Base-by-base conservation (phyloP, 805 yeast species). In the Candida odintsovae region DNA sequence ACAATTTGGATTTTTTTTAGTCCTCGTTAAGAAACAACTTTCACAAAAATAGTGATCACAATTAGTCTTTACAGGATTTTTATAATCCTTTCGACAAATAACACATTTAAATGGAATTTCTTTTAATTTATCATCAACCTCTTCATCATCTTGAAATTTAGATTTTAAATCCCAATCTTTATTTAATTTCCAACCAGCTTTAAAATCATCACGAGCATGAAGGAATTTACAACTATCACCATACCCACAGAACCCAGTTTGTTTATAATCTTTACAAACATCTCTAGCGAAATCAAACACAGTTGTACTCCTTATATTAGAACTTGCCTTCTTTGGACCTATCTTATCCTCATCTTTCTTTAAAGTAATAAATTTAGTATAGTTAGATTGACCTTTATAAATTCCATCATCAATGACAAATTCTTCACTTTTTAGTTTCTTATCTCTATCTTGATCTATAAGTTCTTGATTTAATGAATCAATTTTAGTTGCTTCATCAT, bases 151-250 rank as follows among this genome's bases (percentile, higher is more conserved):
- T n/a, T n/a, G n/a, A 20, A 51, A 56, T 3, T 41, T 48, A 1
- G 50, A 28, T 18, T 42, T 29, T 3, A 64, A 48, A 44, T 83
- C 84, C 96, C 96, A 87, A 40, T 87, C 95, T 48, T 72, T 72
- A 23, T 74, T 76, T 7, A 83, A 62, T 48, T 83, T 80, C 78
- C 82, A 79, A 26, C 83, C 86, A 41, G 82, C 82, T 46, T 74
- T 77, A 66, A 82, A 85, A 58, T 88, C 96, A 55, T 88, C 97
- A 64, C 99, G 69, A 15, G 87, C 78, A 62, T 94, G 99, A 31
- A 92, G 63, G 63, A 94, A 94, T 67, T 94, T 94, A 69, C 99
- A 94, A 31, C 94, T 84, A 57, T 94, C 99, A 9, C 99, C 99
- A 62, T 84, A 94, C 6, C 97, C 97, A 72, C 99, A 94, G 61